Conservation (phyloP, 2,329 filamentous ascomycete species). For the Xylaria multiplex region DNA sequence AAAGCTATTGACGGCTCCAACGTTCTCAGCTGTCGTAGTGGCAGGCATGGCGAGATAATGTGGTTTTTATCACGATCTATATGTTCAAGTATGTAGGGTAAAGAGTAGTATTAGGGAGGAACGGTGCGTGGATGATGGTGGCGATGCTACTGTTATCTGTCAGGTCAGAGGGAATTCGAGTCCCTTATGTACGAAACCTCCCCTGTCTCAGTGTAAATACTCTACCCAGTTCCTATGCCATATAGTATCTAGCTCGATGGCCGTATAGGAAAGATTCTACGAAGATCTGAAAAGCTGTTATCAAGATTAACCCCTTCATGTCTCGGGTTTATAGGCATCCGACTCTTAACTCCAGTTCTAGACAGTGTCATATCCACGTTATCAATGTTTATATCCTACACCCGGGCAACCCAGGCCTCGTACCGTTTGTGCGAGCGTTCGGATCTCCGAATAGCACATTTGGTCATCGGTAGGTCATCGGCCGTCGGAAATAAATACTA, state of each 20-base stretch:
- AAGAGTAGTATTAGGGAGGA: not conserved
- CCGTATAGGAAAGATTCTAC: not conserved
- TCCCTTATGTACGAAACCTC: not conserved
- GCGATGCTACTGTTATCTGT: not conserved
- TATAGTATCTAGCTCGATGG: too few species aligned
- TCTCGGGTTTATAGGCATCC: not conserved
- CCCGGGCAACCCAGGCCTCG: not conserved
- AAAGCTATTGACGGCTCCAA: conserved; percentile 28
- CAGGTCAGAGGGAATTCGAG: not conserved
- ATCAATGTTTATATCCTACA: not conserved
- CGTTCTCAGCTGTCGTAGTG: conserved; percentile 21
- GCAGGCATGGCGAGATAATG: conserved; percentile 28
- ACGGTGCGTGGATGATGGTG: not conserved
- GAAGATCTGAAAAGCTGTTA: not conserved
- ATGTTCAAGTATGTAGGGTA: not conserved
- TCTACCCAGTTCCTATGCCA: not conserved
- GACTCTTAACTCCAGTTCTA: conserved; percentile 25
- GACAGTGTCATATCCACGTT: not conserved
- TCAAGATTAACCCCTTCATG: conserved; percentile 3
- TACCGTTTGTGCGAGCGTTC: not conserved
- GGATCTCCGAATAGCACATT: not conserved
- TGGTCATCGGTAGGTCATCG: conserved; percentile 2
- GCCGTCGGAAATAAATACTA: conserved; percentile 23
- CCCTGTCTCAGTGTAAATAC: not conserved
- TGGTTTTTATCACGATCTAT: not conserved